phyloP scores from a whole-genome alignment of 306 rosid genomes.

The Medicago ruthenica region DNA sequence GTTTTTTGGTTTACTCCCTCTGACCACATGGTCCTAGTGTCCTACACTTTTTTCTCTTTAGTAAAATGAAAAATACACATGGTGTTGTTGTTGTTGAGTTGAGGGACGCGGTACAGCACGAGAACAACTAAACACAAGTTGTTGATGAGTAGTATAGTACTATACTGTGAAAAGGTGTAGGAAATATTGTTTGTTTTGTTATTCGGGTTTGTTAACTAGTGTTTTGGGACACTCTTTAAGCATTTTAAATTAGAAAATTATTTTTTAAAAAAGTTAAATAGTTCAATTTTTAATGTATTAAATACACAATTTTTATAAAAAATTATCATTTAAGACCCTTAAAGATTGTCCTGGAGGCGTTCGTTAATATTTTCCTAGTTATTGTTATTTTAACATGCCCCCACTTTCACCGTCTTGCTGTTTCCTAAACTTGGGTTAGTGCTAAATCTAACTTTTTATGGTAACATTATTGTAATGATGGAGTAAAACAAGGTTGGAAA shows the following conservation, averaged over 20 bases:
- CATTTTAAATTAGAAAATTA: too few species aligned
- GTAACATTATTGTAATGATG: neutral
- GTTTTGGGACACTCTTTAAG: too few species aligned
- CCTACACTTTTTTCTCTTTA: neutral
- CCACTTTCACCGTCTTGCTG: neutral
- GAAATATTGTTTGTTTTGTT: conserved; percentile 22
- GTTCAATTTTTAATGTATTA: too few species aligned
- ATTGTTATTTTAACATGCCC: conserved; percentile 21
- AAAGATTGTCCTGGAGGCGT: too few species aligned
- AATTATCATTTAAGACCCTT: too few species aligned
- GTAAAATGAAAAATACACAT: conserved; percentile 5
- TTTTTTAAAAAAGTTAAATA: too few species aligned
- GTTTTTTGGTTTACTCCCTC: neutral
- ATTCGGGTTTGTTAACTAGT: too few species aligned
- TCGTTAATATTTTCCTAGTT: too few species aligned
- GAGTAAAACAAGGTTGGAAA: conserved; percentile 28
- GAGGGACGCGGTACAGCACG: conserved; percentile 39
- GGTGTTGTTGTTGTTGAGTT: neutral
- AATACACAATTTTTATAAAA: too few species aligned
- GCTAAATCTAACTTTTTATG: conserved; percentile 39
- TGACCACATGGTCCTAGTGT: conserved; percentile 24
- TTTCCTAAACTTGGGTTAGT: conserved; percentile 42
- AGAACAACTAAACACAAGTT: conserved; percentile 37
- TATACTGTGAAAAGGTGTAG: conserved; percentile 6
- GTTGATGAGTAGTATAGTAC: conserved; percentile 23